These are phyloP conservation scores for Helianthus tuberosus DNA, from an alignment of 129 eudicot species.

Conservation along the genomic window DNA sequence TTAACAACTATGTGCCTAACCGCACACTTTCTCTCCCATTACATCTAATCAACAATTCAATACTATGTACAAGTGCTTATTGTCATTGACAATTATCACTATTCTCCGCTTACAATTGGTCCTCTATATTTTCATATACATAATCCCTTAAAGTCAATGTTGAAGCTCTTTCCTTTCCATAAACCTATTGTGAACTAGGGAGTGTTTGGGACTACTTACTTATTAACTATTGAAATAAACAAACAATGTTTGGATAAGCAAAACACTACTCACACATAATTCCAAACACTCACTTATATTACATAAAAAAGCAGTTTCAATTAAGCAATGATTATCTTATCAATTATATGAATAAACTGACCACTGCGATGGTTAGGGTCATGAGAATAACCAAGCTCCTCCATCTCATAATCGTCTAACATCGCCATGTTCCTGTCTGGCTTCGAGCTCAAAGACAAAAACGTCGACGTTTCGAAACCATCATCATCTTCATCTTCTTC, in stretches of 20 bases:
- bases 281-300: no score
- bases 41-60: no score
- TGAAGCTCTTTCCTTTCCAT: no score
- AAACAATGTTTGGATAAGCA: background rate
- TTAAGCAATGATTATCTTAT: background rate
- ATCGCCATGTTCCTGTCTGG: constrained; percentile 47
- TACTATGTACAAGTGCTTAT: no score
- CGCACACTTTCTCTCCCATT: no score
- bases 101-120: no score
- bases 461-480: constrained; percentile 32
- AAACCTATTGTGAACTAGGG: background rate
- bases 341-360: constrained; percentile 6
- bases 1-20: no score
- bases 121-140: background rate
- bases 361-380: constrained; percentile 94
- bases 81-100: no score
- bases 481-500: constrained; percentile 21
- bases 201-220: no score
- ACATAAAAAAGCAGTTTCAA: background rate
- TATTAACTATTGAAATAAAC: no score
- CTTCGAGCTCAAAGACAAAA: constrained; percentile 45
- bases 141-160: no score
- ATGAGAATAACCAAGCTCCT: constrained; percentile 50
- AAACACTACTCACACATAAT: background rate
- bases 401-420: constrained; percentile 86